Base-by-base conservation (phyloP, 805 yeast genomes). In the Priceomyces medius region DNA sequence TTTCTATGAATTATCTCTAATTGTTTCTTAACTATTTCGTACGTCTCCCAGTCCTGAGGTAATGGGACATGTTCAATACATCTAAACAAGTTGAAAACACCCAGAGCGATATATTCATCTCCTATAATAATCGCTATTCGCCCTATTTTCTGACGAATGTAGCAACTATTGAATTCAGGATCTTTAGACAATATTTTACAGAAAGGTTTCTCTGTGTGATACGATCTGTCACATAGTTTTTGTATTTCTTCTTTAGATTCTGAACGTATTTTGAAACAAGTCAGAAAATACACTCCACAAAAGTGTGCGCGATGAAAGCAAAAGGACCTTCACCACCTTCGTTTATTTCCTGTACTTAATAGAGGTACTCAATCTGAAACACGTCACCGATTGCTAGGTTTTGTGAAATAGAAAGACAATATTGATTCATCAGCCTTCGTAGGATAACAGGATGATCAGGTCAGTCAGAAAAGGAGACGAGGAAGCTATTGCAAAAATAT, bases 1-100 rank as follows among this genome's bases (percentile, higher is more conserved):
- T 38, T 31, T 31, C 24, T 24, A 23, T 43, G 43, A 3, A 43
- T 39, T 10, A 37, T 29, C 20, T 35, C 41, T 18, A 43, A 21
- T 35, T 43, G 46, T 17, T 40, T 17, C 23, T 35, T 10, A 29
- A 16, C 35, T 26, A 19, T 5, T 26, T 27, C 13, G 20, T 24
- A 36, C 17, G 33, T 36, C 29, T 26, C 39, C 8, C 5, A 12
- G 24, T 35, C 38, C 16, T 13, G 13, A 7, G 35, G 20, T 16
- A 32, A 32, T 32, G 20, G 35, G 4, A 14, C 10, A 19, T 19
- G 16, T 13, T 32, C 35, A 32, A 32, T 32, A 16, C 18, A 32
- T 16, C 18, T 32, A 21, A 32, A 32, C 12, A 32, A n/a, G 16
- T 31, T 31, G 14, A 23, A 23, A 12, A 9, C 10, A 9, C 27